phyloP scores from a whole-genome alignment of 2,329 filamentous ascomycete species.

The Ploettnerulaceae sp. region DNA sequence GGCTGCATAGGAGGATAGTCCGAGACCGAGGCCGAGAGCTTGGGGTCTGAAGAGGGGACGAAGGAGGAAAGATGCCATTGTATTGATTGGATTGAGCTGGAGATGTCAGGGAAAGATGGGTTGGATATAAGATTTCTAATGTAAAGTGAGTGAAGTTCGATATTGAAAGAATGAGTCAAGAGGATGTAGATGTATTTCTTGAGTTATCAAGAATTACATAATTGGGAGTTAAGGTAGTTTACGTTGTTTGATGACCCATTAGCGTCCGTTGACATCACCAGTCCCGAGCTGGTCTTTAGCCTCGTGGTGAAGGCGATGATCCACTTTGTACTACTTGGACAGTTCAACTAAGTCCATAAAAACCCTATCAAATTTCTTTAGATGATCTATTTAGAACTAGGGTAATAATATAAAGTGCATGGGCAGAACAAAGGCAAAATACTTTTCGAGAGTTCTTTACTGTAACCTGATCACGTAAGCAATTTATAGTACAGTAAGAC shows the following conservation, averaged over 20 bases:
- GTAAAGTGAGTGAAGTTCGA: background rate
- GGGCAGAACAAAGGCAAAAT: background rate
- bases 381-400: no score
- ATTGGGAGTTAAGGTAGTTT: background rate
- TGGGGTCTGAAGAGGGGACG: constrained; percentile 32
- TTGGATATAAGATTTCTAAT: background rate
- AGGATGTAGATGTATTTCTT: background rate
- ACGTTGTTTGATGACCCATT: background rate
- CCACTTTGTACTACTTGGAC: background rate
- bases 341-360: background rate
- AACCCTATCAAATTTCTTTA: no score
- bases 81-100: background rate
- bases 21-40: constrained; percentile 33
- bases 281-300: constrained; percentile 1
- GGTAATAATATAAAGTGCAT: no score
- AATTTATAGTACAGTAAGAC: no score
- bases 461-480: background rate
- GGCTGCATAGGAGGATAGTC: constrained; percentile 33
- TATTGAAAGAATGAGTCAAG: background rate
- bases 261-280: constrained; percentile 8
- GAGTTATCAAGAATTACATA: background rate
- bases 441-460: no score
- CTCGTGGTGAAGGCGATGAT: constrained; percentile 3
- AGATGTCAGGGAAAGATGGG: background rate
- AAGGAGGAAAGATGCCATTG: constrained; percentile 31